Evolutionary conservation across 345 rosid genomes (phyloP).

Genomic region (Orychophragmus violaceus): DNA sequence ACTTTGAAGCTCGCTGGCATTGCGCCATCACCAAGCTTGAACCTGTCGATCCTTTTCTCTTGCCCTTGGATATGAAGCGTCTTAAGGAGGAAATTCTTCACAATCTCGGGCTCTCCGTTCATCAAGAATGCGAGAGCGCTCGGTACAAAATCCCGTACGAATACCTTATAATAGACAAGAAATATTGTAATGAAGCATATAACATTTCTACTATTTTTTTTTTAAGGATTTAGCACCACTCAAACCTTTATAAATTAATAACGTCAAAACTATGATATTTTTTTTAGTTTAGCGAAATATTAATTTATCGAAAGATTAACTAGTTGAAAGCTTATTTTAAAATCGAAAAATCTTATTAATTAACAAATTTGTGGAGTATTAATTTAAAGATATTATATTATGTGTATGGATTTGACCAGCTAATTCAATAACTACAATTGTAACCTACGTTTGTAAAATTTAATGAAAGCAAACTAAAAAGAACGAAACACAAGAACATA

Average conservation of each 20-base stretch:
- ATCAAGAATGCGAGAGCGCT: slow-evolving; percentile 76
- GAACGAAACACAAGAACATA: slow-evolving; percentile 14
- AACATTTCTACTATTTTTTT: no score
- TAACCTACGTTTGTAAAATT: background rate
- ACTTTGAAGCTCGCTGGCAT: slow-evolving; percentile 91
- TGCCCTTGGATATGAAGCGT: slow-evolving; percentile 66
- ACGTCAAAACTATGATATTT: no score
- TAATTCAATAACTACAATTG: no score
- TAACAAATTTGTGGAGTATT: no score
- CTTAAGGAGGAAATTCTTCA: slow-evolving; percentile 64
- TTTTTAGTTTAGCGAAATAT: no score
- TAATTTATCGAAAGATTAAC: no score
- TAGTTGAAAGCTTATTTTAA: no score
- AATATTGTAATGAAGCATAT: background rate
- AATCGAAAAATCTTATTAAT: no score
- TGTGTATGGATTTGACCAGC: no score
- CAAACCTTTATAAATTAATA: no score
- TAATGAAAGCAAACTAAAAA: background rate
- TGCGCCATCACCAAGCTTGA: slow-evolving; percentile 75
- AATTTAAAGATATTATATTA: no score
- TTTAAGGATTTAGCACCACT: no score
- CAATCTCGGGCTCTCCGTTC: slow-evolving; percentile 74
- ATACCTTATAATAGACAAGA: slow-evolving; percentile 40
- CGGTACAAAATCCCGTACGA: slow-evolving; percentile 79
- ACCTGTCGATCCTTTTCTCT: slow-evolving; percentile 61